Base-by-base conservation (phyloP, 768 basidiomycete genomes). In the Fistulinella prunicolor region DNA sequence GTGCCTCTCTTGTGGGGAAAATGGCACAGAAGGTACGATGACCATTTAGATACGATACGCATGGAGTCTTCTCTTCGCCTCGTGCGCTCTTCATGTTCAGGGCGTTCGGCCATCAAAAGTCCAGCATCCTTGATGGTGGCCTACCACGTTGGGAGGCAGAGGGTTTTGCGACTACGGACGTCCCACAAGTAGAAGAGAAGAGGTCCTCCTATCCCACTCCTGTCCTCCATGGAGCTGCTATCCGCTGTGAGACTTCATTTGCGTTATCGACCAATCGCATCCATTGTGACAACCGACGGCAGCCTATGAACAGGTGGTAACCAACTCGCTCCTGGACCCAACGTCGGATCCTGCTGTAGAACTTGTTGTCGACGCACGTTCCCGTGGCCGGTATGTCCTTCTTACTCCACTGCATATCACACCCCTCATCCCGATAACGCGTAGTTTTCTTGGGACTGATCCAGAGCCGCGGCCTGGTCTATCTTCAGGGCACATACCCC, bases 71-170 rank as follows among this genome's bases (percentile, higher is more conserved):
- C 74, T 92, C 89, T 3, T 81, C 92, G 19, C 94, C 96, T 45
- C 81, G 96, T 49, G 91, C 92, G 2, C 77, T 94, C 37, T 98
- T 89, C 74, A 98, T 91, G 75, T 96, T 98, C 78, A 81, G 88
- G 69, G 77, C 87, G 20, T 93, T 96, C 67, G 90, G 91, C 8
- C 96, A 99, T 66, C 67, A 75, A 26, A 84, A 83, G 37, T 90
- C 93, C 8, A 90, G 88, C 51, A 78, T 98, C 10, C 76, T 99
- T 14, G 83, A 98, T 65, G 96, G 96, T n/a, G 95, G 94, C 17
- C 77, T 97, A 12, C 91, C 89, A 26, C 72, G 79, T 34, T 95
- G 90, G 89, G 73, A 81, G 49, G 76, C 75, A 24, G 83, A 87
- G 61, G 83, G 84, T 17, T 70, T 78, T 14, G 71, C 76, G n/a